Evolutionary conservation across 371 early-diverging fungal species (phyloP).

Genomic region (Mucor plumbeus): DNA sequence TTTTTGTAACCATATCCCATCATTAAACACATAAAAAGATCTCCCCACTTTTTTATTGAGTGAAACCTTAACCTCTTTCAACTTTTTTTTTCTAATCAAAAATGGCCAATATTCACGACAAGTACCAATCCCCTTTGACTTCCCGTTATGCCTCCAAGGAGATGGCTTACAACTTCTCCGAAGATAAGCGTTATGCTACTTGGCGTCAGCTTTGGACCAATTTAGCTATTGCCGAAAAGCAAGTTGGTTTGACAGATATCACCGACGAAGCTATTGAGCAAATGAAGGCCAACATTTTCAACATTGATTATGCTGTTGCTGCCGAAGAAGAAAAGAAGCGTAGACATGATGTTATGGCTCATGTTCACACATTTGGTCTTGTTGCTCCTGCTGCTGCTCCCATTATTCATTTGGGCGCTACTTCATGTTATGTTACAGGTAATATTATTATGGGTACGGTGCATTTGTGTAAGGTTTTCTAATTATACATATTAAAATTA

Average conservation of each 20-base stretch:
- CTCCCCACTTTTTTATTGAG: slow-evolving; percentile 3
- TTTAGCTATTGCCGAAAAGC: slow-evolving; percentile 92
- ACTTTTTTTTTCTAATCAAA: not conserved
- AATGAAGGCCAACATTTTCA: slow-evolving; percentile 82
- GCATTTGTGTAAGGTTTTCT: not conserved
- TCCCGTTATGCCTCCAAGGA: slow-evolving; percentile 97
- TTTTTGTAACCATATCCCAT: not conserved
- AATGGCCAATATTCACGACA: slow-evolving; percentile 56
- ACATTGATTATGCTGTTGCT: slow-evolving; percentile 92
- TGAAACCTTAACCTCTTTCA: not conserved
- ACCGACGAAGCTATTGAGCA: slow-evolving; percentile 86
- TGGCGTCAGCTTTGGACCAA: slow-evolving; percentile 96
- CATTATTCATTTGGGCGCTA: slow-evolving; percentile 97
- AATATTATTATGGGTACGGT: slow-evolving; percentile 4
- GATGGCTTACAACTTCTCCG: slow-evolving; percentile 96
- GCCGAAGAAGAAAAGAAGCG: slow-evolving; percentile 93
- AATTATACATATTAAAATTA: slow-evolving; percentile 9
- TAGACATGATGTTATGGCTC: slow-evolving; percentile 98
- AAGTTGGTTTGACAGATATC: slow-evolving; percentile 88
- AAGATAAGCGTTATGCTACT: slow-evolving; percentile 91
- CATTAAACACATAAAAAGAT: slow-evolving; percentile 10
- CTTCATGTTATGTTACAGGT: slow-evolving; percentile 95
- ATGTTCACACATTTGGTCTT: slow-evolving; percentile 95
- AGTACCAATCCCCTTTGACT: slow-evolving; percentile 92
- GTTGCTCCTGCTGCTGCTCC: slow-evolving; percentile 91